phyloP scores from a whole-genome alignment of 2,329 filamentous ascomycete species.

The Xylariales sp. region DNA sequence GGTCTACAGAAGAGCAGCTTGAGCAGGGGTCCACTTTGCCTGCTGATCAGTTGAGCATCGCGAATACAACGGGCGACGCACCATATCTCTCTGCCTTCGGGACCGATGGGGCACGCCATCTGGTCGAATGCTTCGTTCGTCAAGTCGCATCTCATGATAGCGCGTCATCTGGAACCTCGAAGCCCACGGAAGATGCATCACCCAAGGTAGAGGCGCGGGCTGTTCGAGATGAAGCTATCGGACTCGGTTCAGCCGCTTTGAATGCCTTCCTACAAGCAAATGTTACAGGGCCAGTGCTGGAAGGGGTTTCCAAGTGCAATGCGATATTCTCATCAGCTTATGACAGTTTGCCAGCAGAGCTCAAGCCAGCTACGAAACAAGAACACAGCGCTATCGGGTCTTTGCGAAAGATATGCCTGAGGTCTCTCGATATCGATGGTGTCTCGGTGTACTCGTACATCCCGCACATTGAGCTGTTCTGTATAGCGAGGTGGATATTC shows the following conservation, averaged over 20 bases:
- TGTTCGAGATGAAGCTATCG: constrained; percentile 13
- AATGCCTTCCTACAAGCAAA: constrained; percentile 69
- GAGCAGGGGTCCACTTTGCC: not conserved
- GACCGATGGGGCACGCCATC: constrained; percentile 8
- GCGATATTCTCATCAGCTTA: constrained; percentile 29
- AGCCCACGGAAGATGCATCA: not conserved
- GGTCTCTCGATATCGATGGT: constrained; percentile 72
- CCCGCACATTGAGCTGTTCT: constrained; percentile 78
- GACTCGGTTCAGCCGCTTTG: constrained; percentile 58
- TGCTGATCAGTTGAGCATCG: constrained; percentile 5
- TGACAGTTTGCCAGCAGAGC: constrained; percentile 13
- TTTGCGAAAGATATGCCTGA: constrained; percentile 47
- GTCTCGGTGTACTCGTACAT: constrained; percentile 81
- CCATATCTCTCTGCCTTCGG: constrained; percentile 17
- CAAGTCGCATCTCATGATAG: too few relatives aligned
- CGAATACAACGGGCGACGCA: constrained; percentile 11
- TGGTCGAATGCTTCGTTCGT: constrained; percentile 16
- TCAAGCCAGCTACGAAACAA: not conserved
- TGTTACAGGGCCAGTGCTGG: constrained; percentile 67
- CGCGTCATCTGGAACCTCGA: constrained; percentile 1
- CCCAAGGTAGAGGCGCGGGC: not conserved
- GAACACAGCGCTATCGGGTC: constrained; percentile 11
- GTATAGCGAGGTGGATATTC: constrained; percentile 58
- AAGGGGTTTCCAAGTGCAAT: constrained; percentile 18
- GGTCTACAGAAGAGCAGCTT: not conserved